Percentiles rank a stretch among this genome's conserved stretches.
phyloP scores from a whole-genome alignment of 805 yeast species.

The Candida hispaniensis region DNA sequence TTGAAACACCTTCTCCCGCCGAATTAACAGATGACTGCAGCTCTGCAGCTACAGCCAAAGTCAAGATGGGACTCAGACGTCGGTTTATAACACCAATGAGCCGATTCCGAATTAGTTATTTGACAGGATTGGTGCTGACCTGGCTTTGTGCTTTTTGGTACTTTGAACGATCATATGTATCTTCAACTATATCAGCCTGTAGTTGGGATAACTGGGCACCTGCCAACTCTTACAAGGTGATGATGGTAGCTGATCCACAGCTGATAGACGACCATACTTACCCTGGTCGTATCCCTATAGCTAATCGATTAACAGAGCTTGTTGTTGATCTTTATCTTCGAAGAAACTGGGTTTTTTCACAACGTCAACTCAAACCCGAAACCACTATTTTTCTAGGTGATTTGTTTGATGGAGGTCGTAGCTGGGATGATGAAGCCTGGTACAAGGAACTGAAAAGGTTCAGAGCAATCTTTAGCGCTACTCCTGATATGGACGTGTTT shows the following conservation, averaged over 20 bases:
- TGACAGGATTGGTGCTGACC: too few relatives aligned
- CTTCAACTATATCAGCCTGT: slow-evolving; percentile 38
- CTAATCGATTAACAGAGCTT: slow-evolving; percentile 45
- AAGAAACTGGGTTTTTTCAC: slow-evolving; percentile 57
- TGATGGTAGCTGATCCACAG: slow-evolving; percentile 87
- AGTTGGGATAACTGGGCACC: slow-evolving; percentile 39
- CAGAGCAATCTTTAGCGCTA: slow-evolving; percentile 50
- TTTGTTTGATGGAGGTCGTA: slow-evolving; percentile 88
- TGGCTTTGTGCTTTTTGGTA: too few relatives aligned
- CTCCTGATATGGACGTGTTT: slow-evolving; percentile 35
- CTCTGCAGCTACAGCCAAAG: too few relatives aligned
- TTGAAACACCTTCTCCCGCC: too few relatives aligned
- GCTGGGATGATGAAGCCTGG: slow-evolving; percentile 67
- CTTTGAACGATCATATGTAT: slow-evolving; percentile 44
- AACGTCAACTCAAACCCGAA: slow-evolving; percentile 56
- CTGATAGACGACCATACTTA: slow-evolving; percentile 82
- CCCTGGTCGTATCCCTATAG: slow-evolving; percentile 48
- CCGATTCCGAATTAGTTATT: too few relatives aligned
- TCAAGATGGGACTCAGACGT: too few relatives aligned
- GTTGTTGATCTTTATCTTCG: slow-evolving; percentile 71
- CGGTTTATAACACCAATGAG: too few relatives aligned
- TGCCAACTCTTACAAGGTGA: slow-evolving; percentile 29
- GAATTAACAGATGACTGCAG: too few relatives aligned
- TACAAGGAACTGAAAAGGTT: slow-evolving; percentile 59
- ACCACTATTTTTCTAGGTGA: slow-evolving; percentile 78